A percentile compares a stretch with the other conserved stretches of the same genome.
phyloP scores from a whole-genome alignment of 2,329 filamentous ascomycete species.

The Periconia macrospinosa region DNA sequence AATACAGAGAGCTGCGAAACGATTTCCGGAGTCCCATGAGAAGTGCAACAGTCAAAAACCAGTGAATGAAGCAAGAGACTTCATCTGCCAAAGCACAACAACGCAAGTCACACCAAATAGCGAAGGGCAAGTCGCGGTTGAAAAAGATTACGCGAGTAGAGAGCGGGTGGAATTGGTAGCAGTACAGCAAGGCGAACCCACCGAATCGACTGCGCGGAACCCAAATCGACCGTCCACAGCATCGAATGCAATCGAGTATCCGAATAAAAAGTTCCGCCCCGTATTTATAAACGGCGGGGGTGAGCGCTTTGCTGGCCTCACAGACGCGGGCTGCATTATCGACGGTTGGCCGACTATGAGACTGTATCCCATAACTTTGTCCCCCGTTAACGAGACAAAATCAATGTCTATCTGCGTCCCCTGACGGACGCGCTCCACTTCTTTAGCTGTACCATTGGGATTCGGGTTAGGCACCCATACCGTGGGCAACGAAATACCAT shows the following conservation, averaged over 20 bases:
- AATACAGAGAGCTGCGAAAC: slow-evolving; percentile 48
- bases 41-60: slow-evolving; percentile 28
- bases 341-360: slow-evolving; percentile 29
- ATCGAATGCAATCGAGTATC: slow-evolving; percentile 39
- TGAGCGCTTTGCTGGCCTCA: slow-evolving; percentile 26
- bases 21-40: slow-evolving; percentile 39
- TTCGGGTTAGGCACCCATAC: slow-evolving; percentile 37
- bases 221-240: slow-evolving; percentile 36
- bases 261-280: slow-evolving; percentile 35
- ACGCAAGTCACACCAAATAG: neutral
- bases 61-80: slow-evolving; percentile 6
- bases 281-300: slow-evolving; percentile 36
- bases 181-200: neutral
- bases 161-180: neutral
- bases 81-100: slow-evolving; percentile 4
- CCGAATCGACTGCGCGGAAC: slow-evolving; percentile 18
- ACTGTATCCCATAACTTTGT: slow-evolving; percentile 19
- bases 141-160: slow-evolving; percentile 10
- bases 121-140: neutral
- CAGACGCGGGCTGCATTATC: slow-evolving; percentile 29
- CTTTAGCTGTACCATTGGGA: slow-evolving; percentile 22
- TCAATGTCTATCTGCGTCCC: slow-evolving; percentile 32
- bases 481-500: slow-evolving; percentile 27
- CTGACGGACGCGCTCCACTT: slow-evolving; percentile 32
- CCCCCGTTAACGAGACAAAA: slow-evolving; percentile 15